phyloP scores from a whole-genome alignment of 805 yeast species.

The Metschnikowia arizonensis region DNA sequence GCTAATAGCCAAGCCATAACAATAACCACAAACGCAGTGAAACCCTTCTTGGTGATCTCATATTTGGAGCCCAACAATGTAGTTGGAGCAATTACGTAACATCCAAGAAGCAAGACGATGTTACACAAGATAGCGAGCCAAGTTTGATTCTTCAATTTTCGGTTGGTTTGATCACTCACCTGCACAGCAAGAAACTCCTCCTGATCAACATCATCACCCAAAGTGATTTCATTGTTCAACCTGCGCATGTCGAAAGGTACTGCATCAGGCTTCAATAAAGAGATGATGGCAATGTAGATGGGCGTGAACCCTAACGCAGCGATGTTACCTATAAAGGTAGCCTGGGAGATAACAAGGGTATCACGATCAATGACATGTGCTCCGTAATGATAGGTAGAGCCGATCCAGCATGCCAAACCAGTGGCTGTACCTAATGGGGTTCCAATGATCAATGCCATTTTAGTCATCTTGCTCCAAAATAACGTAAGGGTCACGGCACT shows the following conservation, averaged over 20 bases:
- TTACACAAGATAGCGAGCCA: slow-evolving; percentile 21
- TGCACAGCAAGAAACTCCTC: slow-evolving; percentile 25
- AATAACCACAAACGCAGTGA: slow-evolving; percentile 35
- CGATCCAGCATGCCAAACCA: slow-evolving; percentile 24
- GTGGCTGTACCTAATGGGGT: slow-evolving; percentile 21
- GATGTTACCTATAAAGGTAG: slow-evolving; percentile 9
- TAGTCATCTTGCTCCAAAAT: slow-evolving; percentile 32
- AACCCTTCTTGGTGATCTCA: slow-evolving; percentile 31
- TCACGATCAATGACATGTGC: slow-evolving; percentile 5
- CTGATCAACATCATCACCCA: slow-evolving; percentile 33
- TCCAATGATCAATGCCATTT: slow-evolving; percentile 18
- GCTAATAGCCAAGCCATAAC: slow-evolving; percentile 34
- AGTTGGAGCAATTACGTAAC: slow-evolving; percentile 25
- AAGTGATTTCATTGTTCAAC: slow-evolving; percentile 14
- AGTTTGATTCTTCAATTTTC: slow-evolving; percentile 21
- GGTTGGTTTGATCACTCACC: slow-evolving; percentile 14
- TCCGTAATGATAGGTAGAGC: slow-evolving; percentile 7
- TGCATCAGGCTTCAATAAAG: slow-evolving; percentile 14
- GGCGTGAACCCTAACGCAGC: slow-evolving; percentile 9
- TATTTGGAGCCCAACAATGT: slow-evolving; percentile 32
- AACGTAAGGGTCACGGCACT: slow-evolving; percentile 30
- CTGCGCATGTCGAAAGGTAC: slow-evolving; percentile 23
- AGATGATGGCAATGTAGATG: slow-evolving; percentile 24
- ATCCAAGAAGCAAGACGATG: slow-evolving; percentile 21
- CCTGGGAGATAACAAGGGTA: slow-evolving; percentile 6